A percentile compares a stretch with the other conserved stretches of the same genome.
Conservation (phyloP, 2,329 filamentous ascomycete genomes). For the Fusarium subglutinans region DNA sequence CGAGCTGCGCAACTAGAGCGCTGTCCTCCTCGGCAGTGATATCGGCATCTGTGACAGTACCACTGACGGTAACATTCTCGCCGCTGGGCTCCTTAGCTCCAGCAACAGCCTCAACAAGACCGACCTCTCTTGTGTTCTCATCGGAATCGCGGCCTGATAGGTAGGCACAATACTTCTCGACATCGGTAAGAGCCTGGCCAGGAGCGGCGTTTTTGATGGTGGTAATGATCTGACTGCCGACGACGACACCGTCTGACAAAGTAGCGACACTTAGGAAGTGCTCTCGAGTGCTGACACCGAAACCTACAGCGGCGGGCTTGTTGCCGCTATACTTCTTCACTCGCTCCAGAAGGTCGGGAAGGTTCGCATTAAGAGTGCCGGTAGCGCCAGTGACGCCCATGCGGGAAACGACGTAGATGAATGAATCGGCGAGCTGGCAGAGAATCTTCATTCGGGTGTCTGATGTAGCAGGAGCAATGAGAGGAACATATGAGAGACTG, state of each 20-base stretch:
- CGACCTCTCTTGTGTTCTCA: conserved; percentile 69
- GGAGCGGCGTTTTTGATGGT: conserved; percentile 62
- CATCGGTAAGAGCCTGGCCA: conserved; percentile 65
- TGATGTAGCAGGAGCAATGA: conserved; percentile 94
- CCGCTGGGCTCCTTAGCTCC: conserved; percentile 56
- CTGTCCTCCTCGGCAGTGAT: conserved; percentile 64
- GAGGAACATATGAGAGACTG: conserved; percentile 92
- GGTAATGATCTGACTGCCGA: conserved; percentile 94
- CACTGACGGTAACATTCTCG: conserved; percentile 62
- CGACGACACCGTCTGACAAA: conserved; percentile 92
- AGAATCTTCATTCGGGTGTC: conserved; percentile 94
- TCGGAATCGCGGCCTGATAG: conserved; percentile 61
- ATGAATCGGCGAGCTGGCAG: conserved; percentile 96
- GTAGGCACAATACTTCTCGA: conserved; percentile 87
- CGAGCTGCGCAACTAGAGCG: conserved; percentile 82
- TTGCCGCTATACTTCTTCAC: conserved; percentile 94
- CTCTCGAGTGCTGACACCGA: conserved; percentile 94
- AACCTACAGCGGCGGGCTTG: conserved; percentile 90
- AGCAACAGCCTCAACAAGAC: conserved; percentile 73
- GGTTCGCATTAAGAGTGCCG: conserved; percentile 80
- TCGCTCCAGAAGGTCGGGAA: conserved; percentile 82
- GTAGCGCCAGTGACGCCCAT: conserved; percentile 96
- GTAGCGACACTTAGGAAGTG: conserved; percentile 88
- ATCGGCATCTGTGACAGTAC: conserved; percentile 72
- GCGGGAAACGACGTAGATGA: conserved; percentile 97